Conservation (phyloP, 805 yeast species). For the Saturnispora sekii region DNA sequence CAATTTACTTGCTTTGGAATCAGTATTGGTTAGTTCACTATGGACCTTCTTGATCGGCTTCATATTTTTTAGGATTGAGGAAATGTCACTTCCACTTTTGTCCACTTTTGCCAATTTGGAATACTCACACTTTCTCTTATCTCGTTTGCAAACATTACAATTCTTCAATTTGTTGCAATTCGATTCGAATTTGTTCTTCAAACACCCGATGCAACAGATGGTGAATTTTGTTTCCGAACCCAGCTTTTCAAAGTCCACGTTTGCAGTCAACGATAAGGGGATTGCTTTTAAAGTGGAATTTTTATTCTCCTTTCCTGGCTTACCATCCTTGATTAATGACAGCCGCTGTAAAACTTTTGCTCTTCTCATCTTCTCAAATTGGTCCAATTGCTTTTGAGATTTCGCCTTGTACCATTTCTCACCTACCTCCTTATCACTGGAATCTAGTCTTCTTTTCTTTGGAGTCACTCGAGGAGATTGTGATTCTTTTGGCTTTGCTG, state of each 20-base stretch:
- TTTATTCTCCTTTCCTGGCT: neutral
- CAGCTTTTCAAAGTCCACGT: slow-evolving; percentile 1
- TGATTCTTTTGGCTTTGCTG: too few relatives aligned
- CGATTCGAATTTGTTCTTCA: slow-evolving; percentile 1
- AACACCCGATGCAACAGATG: slow-evolving; percentile 11
- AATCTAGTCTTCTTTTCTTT: too few relatives aligned
- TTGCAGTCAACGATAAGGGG: neutral
- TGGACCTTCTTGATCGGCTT: neutral
- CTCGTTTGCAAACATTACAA: slow-evolving; percentile 12
- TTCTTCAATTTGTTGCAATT: slow-evolving; percentile 10
- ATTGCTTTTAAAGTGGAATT: neutral
- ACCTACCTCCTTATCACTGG: too few relatives aligned
- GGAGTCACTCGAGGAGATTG: too few relatives aligned
- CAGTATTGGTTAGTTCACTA: neutral
- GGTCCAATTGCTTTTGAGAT: too few relatives aligned
- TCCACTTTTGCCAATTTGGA: slow-evolving; percentile 7
- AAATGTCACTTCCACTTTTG: neutral
- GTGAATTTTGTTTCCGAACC: slow-evolving; percentile 22
- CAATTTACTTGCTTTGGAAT: too few relatives aligned
- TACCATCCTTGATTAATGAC: neutral
- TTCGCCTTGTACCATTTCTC: too few relatives aligned
- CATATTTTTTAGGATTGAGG: neutral
- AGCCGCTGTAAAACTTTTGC: too few relatives aligned
- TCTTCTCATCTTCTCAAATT: too few relatives aligned
- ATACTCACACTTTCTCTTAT: slow-evolving; percentile 9